A percentile compares a stretch with the other conserved stretches of the same genome.
phyloP scores from a whole-genome alignment of 78 protist species.

The Anaeramoeba flamelloides region DNA sequence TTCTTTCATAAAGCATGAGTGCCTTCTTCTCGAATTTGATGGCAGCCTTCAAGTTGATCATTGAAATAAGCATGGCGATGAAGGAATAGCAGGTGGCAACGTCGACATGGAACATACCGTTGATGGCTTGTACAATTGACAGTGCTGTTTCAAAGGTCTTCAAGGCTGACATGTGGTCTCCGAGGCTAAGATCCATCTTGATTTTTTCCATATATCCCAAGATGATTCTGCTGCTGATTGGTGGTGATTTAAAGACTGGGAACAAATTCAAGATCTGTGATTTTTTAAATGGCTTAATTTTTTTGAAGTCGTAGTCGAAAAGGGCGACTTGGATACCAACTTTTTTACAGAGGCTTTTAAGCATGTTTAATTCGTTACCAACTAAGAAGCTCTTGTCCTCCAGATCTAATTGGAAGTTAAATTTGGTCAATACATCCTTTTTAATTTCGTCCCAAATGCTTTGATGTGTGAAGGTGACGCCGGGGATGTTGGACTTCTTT shows the following conservation, averaged over 20 bases:
- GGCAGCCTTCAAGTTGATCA: neutral
- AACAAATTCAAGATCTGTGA: neutral
- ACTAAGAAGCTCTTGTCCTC: too few relatives aligned
- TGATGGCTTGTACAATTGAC: neutral
- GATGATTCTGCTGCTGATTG: too few relatives aligned
- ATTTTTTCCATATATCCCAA: neutral
- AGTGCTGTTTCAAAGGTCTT: neutral
- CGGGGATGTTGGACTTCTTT: too few relatives aligned
- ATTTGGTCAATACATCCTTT: too few relatives aligned
- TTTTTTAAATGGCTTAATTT: neutral
- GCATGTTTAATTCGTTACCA: too few relatives aligned
- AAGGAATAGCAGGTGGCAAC: neutral
- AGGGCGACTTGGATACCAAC: neutral
- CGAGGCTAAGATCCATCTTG: neutral
- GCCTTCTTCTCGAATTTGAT: neutral
- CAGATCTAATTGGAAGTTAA: too few relatives aligned
- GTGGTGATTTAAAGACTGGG: neutral
- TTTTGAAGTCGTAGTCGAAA: neutral
- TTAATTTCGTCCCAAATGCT: too few relatives aligned
- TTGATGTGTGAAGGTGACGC: too few relatives aligned
- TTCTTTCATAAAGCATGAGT: neutral
- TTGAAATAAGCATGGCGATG: neutral
- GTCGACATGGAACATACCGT: neutral
- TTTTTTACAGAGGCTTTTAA: neutral
- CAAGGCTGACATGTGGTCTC: neutral